phyloP scores from a whole-genome alignment of 768 basidiomycete species.

The Mycena galericulata region DNA sequence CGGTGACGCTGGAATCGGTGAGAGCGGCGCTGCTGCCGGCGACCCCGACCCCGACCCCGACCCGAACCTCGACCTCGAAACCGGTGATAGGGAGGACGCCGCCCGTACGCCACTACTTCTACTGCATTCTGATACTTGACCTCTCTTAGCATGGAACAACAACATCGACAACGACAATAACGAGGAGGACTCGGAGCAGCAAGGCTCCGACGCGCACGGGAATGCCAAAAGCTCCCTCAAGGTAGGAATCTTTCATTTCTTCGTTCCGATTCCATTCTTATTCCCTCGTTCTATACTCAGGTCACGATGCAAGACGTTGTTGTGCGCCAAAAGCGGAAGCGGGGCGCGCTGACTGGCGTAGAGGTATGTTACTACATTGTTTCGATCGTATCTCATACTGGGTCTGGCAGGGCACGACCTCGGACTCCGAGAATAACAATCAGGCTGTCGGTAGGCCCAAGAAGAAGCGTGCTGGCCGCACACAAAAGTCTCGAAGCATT shows the following conservation, averaged over 20 bases:
- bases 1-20: too few species aligned
- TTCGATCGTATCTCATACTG: too few species aligned
- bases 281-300: not conserved
- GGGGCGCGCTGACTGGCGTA: not conserved
- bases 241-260: not conserved
- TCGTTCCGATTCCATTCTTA: not conserved
- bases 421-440: not conserved
- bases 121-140: not conserved
- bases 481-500: slow-evolving; percentile 11
- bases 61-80: too few species aligned
- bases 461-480: not conserved
- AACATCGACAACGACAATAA: not conserved
- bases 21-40: too few species aligned
- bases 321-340: slow-evolving; percentile 1
- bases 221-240: slow-evolving; percentile 8
- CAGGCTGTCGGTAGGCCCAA: not conserved
- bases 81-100: too few species aligned
- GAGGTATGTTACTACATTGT: too few species aligned
- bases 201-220: not conserved
- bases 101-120: too few species aligned
- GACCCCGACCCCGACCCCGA: too few species aligned
- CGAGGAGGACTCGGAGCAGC: not conserved
- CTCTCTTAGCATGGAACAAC: not conserved
- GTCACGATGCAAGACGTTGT: slow-evolving; percentile 7
- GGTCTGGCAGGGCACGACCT: not conserved